Evolutionary conservation across 495 filamentous ascomycete genomes (phyloP).

Genomic region (Beverwykella pulmonaria): DNA sequence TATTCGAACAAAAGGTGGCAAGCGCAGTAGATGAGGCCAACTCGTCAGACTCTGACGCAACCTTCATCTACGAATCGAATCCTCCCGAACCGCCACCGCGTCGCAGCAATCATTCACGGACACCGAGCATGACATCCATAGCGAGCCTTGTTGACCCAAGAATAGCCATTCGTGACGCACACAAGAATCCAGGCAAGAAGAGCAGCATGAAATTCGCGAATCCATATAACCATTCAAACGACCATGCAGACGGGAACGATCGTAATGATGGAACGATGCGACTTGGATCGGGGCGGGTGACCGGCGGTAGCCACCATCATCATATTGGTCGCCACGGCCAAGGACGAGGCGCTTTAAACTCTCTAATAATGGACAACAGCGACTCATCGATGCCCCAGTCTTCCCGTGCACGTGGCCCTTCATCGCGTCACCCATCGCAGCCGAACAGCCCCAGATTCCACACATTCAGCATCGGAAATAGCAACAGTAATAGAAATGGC

Average conservation of each 20-base stretch:
- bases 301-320: constrained; percentile 63
- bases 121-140: constrained; percentile 92
- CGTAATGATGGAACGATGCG: constrained; percentile 35
- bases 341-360: constrained; percentile 62
- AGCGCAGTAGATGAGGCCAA: constrained; percentile 90
- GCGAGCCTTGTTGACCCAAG: constrained; percentile 75
- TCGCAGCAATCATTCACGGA: constrained; percentile 90
- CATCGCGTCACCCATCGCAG: constrained; percentile 62
- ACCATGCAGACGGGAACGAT: constrained; percentile 51
- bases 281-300: constrained; percentile 51
- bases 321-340: constrained; percentile 76
- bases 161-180: constrained; percentile 62
- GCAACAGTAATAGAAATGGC: constrained; percentile 41
- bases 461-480: constrained; percentile 23
- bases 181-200: constrained; percentile 78
- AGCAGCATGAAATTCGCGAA: constrained; percentile 98
- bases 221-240: constrained; percentile 63
- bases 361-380: constrained; percentile 69
- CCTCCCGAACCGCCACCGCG: constrained; percentile 76
- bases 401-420: constrained; percentile 34
- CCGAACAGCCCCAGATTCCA: constrained; percentile 51
- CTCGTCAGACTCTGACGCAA: constrained; percentile 96
- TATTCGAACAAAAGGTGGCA: constrained; percentile 95
- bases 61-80: constrained; percentile 98
- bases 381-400: constrained; percentile 66